Percentiles rank a stretch among this genome's conserved stretches.
Conservation (phyloP, 2,329 filamentous ascomycete species). For the Clarireedia homoeocarpa region DNA sequence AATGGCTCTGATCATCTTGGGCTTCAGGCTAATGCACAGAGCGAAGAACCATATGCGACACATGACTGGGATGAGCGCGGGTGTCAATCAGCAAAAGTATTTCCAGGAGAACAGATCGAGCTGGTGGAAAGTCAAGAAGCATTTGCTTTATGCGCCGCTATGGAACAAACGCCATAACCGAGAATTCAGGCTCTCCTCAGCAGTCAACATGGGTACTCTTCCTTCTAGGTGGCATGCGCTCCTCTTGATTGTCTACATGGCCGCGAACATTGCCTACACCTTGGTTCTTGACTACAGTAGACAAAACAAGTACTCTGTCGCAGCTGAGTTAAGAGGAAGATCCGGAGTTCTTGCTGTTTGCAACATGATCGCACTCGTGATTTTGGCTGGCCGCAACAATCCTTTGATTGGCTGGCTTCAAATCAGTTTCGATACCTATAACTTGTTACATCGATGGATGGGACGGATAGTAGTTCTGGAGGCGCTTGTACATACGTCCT, state of each 20-base stretch:
- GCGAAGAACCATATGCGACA: slow-evolving; percentile 49
- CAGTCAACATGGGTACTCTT: slow-evolving; percentile 53
- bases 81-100: slow-evolving; percentile 46
- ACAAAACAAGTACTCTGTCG: slow-evolving; percentile 52
- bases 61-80: slow-evolving; percentile 48
- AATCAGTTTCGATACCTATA: slow-evolving; percentile 95
- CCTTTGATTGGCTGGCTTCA: slow-evolving; percentile 73
- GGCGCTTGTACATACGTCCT: slow-evolving; percentile 59
- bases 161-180: slow-evolving; percentile 60
- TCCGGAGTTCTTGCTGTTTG: slow-evolving; percentile 76
- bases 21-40: slow-evolving; percentile 46
- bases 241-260: slow-evolving; percentile 48
- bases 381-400: slow-evolving; percentile 90
- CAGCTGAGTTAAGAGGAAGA: slow-evolving; percentile 78
- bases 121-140: slow-evolving; percentile 54
- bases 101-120: slow-evolving; percentile 49
- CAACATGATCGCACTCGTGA: slow-evolving; percentile 86
- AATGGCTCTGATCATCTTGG: slow-evolving; percentile 45
- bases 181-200: slow-evolving; percentile 54
- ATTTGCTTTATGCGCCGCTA: slow-evolving; percentile 56
- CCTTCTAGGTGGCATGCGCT: slow-evolving; percentile 56
- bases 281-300: slow-evolving; percentile 52
- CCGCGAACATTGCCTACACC: slow-evolving; percentile 56
- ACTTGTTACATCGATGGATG: slow-evolving; percentile 79
- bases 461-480: slow-evolving; percentile 67